Conservation (phyloP, 2,329 filamentous ascomycete genomes). For the Fusarium foetens region DNA sequence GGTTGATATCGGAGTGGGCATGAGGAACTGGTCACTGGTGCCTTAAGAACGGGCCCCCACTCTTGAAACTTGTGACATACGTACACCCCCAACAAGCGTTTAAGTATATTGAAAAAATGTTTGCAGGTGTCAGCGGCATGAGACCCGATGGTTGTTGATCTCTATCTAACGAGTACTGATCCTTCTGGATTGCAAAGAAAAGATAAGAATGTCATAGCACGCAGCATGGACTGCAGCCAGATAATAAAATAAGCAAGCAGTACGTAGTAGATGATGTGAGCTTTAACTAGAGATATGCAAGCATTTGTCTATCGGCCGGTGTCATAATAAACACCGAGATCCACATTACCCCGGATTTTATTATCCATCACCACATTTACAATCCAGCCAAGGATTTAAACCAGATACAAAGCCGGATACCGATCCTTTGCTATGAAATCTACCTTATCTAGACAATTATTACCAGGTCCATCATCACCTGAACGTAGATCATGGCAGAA, state of each 20-base stretch:
- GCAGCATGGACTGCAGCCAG: no score
- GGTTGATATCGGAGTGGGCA: no score
- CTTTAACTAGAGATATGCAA: not conserved
- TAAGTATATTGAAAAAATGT: not conserved
- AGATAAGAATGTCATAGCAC: not conserved
- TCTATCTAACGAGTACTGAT: not conserved
- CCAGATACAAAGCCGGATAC: not conserved
- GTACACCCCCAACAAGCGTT: not conserved
- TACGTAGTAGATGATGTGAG: no score
- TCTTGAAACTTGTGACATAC: no score
- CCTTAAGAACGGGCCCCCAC: not conserved
- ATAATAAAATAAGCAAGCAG: not conserved
- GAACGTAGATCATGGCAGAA: not conserved
- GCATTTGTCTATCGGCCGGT: not conserved
- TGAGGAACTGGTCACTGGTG: not conserved
- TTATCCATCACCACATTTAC: not conserved
- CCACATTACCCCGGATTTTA: not conserved
- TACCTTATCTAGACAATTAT: not conserved
- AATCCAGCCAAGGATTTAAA: not conserved
- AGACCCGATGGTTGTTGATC: no score
- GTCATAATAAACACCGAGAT: not conserved
- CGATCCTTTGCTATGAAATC: fast-evolving
- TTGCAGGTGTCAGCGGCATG: fast-evolving
- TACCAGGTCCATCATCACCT: not conserved
- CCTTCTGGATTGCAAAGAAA: not conserved